phyloP scores from a whole-genome alignment of 192 early-diverging fungal species.

The Pilobolus umbonatus region DNA sequence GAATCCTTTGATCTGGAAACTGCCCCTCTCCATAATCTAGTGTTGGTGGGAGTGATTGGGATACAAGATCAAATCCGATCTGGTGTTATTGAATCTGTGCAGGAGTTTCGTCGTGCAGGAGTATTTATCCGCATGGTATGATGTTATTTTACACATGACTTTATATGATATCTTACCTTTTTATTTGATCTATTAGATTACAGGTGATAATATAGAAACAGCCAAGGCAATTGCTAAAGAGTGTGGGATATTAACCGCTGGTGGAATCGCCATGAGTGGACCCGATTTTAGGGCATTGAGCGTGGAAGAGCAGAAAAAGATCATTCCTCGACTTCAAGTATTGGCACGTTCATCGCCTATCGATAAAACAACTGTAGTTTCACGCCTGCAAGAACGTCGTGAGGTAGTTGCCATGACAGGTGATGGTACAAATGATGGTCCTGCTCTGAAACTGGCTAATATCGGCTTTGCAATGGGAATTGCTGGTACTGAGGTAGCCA shows the following conservation, averaged over 20 bases:
- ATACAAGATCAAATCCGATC: slow-evolving; percentile 87
- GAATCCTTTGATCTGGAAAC: slow-evolving; percentile 46
- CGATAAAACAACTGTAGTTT: slow-evolving; percentile 88
- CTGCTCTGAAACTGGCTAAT: slow-evolving; percentile 83
- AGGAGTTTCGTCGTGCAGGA: slow-evolving; percentile 72
- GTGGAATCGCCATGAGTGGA: slow-evolving; percentile 75
- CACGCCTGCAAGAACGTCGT: slow-evolving; percentile 58
- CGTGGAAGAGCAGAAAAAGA: slow-evolving; percentile 55
- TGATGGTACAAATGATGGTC: slow-evolving; percentile 84
- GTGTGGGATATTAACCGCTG: slow-evolving; percentile 77
- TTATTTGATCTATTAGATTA: slow-evolving; percentile 42
- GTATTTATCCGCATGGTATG: slow-evolving; percentile 78
- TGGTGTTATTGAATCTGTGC: slow-evolving; percentile 74
- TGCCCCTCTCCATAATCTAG: slow-evolving; percentile 47
- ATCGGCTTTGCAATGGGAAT: slow-evolving; percentile 95
- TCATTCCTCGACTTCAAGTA: slow-evolving; percentile 73
- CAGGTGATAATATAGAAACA: slow-evolving; percentile 79
- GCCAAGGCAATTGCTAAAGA: slow-evolving; percentile 86
- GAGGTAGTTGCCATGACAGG: slow-evolving; percentile 81
- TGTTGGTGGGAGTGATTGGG: slow-evolving; percentile 72
- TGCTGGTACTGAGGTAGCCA: slow-evolving; percentile 80
- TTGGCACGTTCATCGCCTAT: slow-evolving; percentile 83
- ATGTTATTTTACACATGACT: neutral
- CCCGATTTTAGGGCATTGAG: slow-evolving; percentile 71
- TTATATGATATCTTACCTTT: slow-evolving; percentile 41